Base-by-base conservation (phyloP, 768 basidiomycete species). In the Podaxis rugospora region DNA sequence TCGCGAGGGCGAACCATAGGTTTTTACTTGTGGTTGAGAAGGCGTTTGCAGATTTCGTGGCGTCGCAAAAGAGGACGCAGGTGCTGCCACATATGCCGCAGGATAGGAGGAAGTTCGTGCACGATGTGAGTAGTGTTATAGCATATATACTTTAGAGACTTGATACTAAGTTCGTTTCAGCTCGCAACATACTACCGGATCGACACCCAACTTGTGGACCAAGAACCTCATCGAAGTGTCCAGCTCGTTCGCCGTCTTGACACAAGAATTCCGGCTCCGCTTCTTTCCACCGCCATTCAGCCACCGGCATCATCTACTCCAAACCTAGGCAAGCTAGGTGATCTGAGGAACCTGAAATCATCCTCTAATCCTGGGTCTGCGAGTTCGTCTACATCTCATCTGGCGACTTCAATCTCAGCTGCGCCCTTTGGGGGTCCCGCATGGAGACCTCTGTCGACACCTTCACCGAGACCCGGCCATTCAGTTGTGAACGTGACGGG, bases 181-280 rank as follows among this genome's bases (percentile, higher is more conserved):
- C 81, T 97, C 21, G 91, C 93, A 1, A 76, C 81, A 5, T 75
- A 88, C 4, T 98, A 96, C 69, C 81, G 92, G 18, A 84, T 98
- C 70, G 89, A 92, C 62, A 86, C 89, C 0, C 84, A 90, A 66
- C 85, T 94, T 78, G 84, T 99, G 18, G 96, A 98, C 70, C 90
- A 90, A 66, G 96, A 97, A 66, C 96, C 96, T 0, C 82, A 90
- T 68, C 79, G 92, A 51, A 86, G 92, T 65, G 89, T 96, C 1
- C 89, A 93, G 69, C 83, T 97, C 51, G 76, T 92, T 53, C 82
- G 92, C 36, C 83, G 93, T 13, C 73, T 95, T 51, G 95, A 97
- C 70, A 89, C 93, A 0, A 85, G 92, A 23, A 74, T 92, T 4
- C 94, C 95, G 0, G 70, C 66, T 1, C 91, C 92, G 1, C 74